A percentile compares a stretch with the other conserved stretches of the same genome.
Conservation (phyloP, 495 filamentous ascomycete genomes). For the Pyrenula aspistea region DNA sequence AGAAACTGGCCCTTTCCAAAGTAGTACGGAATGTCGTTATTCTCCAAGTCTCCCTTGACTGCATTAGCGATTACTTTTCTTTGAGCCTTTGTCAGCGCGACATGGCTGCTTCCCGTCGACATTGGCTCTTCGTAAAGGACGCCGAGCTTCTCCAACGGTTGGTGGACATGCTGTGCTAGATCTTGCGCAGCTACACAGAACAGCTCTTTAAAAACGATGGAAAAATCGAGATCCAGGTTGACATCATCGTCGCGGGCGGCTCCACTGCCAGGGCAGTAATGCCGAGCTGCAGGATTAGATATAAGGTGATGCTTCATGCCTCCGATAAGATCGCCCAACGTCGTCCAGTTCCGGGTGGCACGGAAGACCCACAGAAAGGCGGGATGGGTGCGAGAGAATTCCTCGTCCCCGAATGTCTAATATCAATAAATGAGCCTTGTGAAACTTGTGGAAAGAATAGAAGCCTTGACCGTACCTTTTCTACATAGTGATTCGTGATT, state of each 20-base stretch:
- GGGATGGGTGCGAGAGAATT: conserved; percentile 63
- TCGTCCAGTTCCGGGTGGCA: conserved; percentile 63
- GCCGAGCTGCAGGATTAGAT: conserved; percentile 18
- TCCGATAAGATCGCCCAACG: conserved; percentile 52
- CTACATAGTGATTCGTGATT: conserved; percentile 68
- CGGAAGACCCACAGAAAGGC: conserved; percentile 83
- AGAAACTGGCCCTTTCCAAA: conserved; percentile 62
- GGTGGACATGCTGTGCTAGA: conserved; percentile 53
- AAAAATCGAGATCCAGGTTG: conserved; percentile 46
- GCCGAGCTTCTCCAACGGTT: conserved; percentile 51
- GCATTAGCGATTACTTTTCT: not conserved
- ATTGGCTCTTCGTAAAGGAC: conserved; percentile 71
- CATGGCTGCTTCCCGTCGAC: conserved; percentile 40
- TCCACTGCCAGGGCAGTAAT: conserved; percentile 18
- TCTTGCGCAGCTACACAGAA: conserved; percentile 72
- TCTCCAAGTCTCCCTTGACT: conserved; percentile 16
- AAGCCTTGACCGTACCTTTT: conserved; percentile 41
- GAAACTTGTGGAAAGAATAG: no score
- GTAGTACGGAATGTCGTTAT: conserved; percentile 16
- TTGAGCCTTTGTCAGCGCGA: conserved; percentile 12
- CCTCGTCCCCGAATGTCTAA: conserved; percentile 56
- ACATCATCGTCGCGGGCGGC: conserved; percentile 23
- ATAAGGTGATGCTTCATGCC: conserved; percentile 52
- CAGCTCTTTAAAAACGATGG: conserved; percentile 69
- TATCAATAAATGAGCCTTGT: no score